These are phyloP conservation scores for Sugiyamaella qingdaonensis DNA, from an alignment of 805 yeast genomes.

Conservation along the genomic window DNA sequence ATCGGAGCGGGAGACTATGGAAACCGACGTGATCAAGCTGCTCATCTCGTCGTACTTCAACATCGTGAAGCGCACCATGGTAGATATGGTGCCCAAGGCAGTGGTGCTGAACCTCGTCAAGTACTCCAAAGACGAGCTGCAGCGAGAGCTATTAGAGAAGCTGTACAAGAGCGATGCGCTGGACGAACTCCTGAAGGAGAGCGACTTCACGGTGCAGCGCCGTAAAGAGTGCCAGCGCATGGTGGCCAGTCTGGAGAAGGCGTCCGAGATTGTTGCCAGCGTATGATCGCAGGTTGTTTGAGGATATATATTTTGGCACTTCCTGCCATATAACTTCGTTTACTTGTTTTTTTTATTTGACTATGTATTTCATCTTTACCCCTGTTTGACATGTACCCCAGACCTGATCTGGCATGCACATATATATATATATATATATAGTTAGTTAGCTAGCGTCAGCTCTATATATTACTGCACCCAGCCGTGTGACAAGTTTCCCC, in stretches of 20 bases:
- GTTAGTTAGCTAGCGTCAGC: not conserved
- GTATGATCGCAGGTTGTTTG: constrained; percentile 37
- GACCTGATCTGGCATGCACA: too few species aligned
- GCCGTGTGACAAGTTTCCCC: too few species aligned
- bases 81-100: constrained; percentile 93
- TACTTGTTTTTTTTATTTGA: too few species aligned
- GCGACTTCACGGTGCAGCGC: constrained; percentile 87
- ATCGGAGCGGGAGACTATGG: constrained; percentile 94
- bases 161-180: constrained; percentile 69
- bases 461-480: too few species aligned
- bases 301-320: not conserved
- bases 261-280: constrained; percentile 82
- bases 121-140: constrained; percentile 80
- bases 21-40: constrained; percentile 93
- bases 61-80: constrained; percentile 89
- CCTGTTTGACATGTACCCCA: too few species aligned
- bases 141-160: constrained; percentile 82
- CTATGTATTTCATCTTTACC: too few species aligned
- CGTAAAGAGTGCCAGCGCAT: constrained; percentile 91
- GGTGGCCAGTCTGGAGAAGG: constrained; percentile 88
- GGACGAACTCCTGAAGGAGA: constrained; percentile 80
- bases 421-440: not conserved
- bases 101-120: constrained; percentile 88
- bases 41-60: constrained; percentile 85
- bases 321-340: too few species aligned